Evolutionary conservation across 352 stramenopile species (phyloP).

Genomic region (Elongisporangium undulatum): DNA sequence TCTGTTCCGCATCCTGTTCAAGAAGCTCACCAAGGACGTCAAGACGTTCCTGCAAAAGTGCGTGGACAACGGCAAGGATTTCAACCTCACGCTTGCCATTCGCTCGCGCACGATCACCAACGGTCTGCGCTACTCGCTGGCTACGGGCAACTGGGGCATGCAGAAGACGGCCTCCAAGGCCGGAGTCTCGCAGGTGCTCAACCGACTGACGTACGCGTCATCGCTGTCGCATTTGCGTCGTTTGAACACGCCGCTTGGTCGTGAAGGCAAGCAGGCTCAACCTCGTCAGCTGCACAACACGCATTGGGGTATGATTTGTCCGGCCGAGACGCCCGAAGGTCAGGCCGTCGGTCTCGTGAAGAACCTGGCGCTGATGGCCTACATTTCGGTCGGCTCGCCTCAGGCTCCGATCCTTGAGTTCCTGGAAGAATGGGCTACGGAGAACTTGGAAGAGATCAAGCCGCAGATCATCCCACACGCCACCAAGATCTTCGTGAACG

Average conservation of each 20-base stretch:
- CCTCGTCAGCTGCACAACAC: conserved; percentile 99
- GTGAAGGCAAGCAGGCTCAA: conserved; percentile 99
- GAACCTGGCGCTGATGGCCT: conserved; percentile 99
- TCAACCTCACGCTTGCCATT: conserved; percentile 97
- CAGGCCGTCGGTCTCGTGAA: conserved; percentile 95
- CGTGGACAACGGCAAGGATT: conserved; percentile 91
- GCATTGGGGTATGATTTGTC: conserved; percentile 99
- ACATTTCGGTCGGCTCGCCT: conserved; percentile 94
- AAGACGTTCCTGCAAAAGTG: conserved; percentile 92
- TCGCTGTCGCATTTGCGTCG: conserved; percentile 98
- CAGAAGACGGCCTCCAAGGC: conserved; percentile 94
- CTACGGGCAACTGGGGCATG: conserved; percentile 99
- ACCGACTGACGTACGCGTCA: conserved; percentile 98
- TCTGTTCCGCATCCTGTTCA: conserved; percentile 98
- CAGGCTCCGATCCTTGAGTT: conserved; percentile 97
- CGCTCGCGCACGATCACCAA: conserved; percentile 98
- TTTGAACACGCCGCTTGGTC: conserved; percentile 98
- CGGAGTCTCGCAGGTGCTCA: conserved; percentile 99
- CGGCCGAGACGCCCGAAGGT: conserved; percentile 94
- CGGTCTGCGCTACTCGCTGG: conserved; percentile 98
- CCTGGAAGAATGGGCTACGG: conserved; percentile 97
- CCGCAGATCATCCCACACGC: conserved; percentile 96
- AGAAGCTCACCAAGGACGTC: conserved; percentile 99
- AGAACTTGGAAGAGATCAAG: conserved; percentile 97
- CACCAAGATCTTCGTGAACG: conserved; percentile 99